phyloP scores from a whole-genome alignment of 768 basidiomycete species.

The Russula compacta region DNA sequence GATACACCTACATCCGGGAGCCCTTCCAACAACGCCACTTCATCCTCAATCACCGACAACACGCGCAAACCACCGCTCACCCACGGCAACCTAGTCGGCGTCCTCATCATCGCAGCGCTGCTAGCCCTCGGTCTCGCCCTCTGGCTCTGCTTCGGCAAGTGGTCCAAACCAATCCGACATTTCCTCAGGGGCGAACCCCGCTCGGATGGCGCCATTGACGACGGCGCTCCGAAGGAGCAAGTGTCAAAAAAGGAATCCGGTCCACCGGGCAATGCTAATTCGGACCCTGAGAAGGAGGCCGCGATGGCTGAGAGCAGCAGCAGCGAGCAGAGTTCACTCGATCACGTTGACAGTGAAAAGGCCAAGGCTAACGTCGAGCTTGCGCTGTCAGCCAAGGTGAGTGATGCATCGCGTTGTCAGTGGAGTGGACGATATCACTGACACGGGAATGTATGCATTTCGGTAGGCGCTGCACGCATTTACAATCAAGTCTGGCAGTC shows the following conservation, averaged over 20 bases:
- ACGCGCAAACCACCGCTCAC: constrained; percentile 8
- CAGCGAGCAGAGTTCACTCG: neutral
- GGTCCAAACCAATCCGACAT: constrained; percentile 20
- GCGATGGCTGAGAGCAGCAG: neutral
- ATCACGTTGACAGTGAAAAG: neutral
- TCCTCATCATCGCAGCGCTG: constrained; percentile 23
- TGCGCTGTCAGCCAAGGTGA: constrained; percentile 3
- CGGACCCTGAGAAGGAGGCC: constrained; percentile 1
- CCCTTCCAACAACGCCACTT: neutral
- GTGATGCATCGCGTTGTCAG: too few relatives aligned
- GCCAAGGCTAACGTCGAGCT: neutral
- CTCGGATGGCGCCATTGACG: neutral
- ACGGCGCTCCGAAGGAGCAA: too few relatives aligned
- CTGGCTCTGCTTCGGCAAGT: constrained; percentile 24
- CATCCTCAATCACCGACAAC: neutral
- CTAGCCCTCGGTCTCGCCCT: constrained; percentile 17
- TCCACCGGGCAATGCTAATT: neutral
- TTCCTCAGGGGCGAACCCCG: constrained; percentile 5
- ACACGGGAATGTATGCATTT: neutral
- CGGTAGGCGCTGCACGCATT: neutral
- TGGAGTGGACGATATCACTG: neutral
- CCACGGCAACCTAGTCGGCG: constrained; percentile 22
- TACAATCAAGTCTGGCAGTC: constrained; percentile 9
- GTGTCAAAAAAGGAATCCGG: too few relatives aligned
- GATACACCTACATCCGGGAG: neutral